Percentiles rank a stretch among this genome's conserved stretches.
These are phyloP conservation scores for Venturiaceae sp. DNA, from an alignment of 2,329 filamentous ascomycete species.

Conservation along the genomic window DNA sequence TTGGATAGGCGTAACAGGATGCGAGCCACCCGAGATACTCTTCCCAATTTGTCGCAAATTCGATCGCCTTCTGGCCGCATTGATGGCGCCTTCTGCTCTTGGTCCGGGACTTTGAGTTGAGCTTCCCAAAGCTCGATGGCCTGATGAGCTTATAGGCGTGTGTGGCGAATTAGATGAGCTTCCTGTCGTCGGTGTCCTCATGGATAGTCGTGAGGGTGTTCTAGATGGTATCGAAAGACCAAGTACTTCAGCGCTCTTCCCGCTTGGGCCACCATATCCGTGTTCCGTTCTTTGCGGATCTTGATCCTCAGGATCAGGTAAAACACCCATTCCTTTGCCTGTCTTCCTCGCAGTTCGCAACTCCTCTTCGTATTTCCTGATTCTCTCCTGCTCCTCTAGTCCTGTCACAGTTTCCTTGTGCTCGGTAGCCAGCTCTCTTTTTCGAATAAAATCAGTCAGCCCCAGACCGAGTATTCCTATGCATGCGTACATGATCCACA, in stretches of 20 bases:
- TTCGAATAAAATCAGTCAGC: slow-evolving; percentile 38
- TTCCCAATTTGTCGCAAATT: neutral
- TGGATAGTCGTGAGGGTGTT: neutral
- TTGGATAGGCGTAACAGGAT: neutral
- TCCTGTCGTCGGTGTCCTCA: neutral
- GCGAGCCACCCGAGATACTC: neutral
- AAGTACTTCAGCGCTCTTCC: neutral
- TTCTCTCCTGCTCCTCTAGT: slow-evolving; percentile 22
- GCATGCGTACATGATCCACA: slow-evolving; percentile 49
- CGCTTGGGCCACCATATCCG: neutral
- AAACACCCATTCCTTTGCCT: neutral
- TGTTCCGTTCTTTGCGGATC: neutral
- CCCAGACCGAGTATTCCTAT: slow-evolving; percentile 39
- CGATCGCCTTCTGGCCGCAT: neutral
- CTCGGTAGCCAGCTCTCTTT: slow-evolving; percentile 42
- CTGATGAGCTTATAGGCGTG: neutral
- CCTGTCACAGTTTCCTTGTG: slow-evolving; percentile 52
- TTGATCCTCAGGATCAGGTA: neutral
- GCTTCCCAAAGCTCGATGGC: no score
- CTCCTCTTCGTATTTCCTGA: neutral
- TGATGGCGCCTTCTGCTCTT: neutral
- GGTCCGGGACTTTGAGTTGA: no score
- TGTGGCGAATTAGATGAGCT: neutral
- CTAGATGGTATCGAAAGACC: neutral
- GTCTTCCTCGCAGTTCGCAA: neutral